Conservation (phyloP, 129 eudicot genomes). For the Lactuca saligna region DNA sequence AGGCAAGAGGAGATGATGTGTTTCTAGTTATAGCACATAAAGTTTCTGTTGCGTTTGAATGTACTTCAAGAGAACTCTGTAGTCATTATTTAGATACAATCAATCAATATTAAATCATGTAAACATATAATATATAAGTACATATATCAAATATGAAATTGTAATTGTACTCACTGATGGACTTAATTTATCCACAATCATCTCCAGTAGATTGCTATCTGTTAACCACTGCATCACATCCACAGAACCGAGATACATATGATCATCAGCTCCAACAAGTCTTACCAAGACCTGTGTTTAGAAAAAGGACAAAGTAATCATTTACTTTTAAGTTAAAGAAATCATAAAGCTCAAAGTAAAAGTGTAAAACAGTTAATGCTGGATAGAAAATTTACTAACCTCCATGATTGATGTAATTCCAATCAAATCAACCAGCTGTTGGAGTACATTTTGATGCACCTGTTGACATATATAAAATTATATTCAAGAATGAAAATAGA, state of each 20-base stretch:
- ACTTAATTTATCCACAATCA: conserved; percentile 91
- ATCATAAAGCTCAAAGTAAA: conserved; percentile 8
- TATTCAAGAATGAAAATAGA: too few relatives aligned
- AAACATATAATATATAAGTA: background rate
- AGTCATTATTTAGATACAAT: background rate
- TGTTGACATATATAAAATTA: too few relatives aligned
- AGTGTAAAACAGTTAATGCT: background rate
- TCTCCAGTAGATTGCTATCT: conserved; percentile 80
- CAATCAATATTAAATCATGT: background rate
- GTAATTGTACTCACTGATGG: conserved; percentile 55
- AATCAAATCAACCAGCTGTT: conserved; percentile 81
- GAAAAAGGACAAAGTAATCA: too few relatives aligned
- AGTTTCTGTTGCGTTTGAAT: conserved; percentile 57
- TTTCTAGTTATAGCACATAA: conserved; percentile 50
- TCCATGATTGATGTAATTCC: conserved; percentile 95
- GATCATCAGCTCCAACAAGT: too few relatives aligned
- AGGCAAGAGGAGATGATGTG: conserved; percentile 68
- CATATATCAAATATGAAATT: background rate
- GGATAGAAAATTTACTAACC: conserved; percentile 41
- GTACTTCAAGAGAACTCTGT: conserved; percentile 84
- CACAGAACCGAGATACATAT: conserved; percentile 37
- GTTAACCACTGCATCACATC: conserved; percentile 93
- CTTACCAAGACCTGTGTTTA: too few relatives aligned
- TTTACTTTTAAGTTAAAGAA: too few relatives aligned
- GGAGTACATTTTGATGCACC: conserved; percentile 76